These are phyloP conservation scores for Sanghuangporus baumii DNA, from an alignment of 1,284 basidiomycete genomes.

Conservation along the genomic window DNA sequence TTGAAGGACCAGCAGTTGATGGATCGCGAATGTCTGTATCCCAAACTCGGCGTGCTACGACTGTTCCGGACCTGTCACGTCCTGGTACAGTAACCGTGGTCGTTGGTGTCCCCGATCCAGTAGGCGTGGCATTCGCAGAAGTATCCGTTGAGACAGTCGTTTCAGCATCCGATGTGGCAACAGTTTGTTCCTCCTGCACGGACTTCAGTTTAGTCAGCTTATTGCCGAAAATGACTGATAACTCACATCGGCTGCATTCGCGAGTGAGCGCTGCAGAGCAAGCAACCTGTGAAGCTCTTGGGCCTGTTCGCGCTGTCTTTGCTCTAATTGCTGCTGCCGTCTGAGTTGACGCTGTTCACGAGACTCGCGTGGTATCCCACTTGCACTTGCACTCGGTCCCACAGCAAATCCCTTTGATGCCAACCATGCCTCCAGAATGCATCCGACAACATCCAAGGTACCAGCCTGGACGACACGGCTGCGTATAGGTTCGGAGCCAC, in stretches of 20 bases:
- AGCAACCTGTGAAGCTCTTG: constrained; percentile 51
- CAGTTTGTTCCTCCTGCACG: constrained; percentile 23
- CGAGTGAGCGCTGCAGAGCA: constrained; percentile 35
- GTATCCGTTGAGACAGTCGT: constrained; percentile 47
- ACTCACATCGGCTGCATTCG: constrained; percentile 4
- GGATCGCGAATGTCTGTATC: constrained; percentile 27
- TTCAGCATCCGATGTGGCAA: constrained; percentile 44
- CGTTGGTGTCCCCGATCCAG: constrained; percentile 53
- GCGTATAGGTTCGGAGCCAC: constrained; percentile 90
- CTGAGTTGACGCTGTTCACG: constrained; percentile 62
- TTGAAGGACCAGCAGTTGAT: constrained; percentile 22
- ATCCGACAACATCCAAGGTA: constrained; percentile 90
- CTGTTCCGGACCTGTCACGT: constrained; percentile 69
- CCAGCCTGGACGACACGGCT: constrained; percentile 95
- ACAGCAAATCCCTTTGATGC: constrained; percentile 78
- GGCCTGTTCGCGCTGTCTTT: constrained; percentile 54
- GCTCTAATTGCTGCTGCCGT: constrained; percentile 45
- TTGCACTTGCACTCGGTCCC: constrained; percentile 58
- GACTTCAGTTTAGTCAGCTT: background rate
- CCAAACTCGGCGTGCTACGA: constrained; percentile 62
- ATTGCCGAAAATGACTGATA: background rate
- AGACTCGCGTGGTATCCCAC: constrained; percentile 62
- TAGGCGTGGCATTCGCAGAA: constrained; percentile 52
- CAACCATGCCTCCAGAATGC: constrained; percentile 91
- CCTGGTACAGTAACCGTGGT: constrained; percentile 46